Conservation (phyloP, 352 stramenopile species). For the Blastocystis sp. region DNA sequence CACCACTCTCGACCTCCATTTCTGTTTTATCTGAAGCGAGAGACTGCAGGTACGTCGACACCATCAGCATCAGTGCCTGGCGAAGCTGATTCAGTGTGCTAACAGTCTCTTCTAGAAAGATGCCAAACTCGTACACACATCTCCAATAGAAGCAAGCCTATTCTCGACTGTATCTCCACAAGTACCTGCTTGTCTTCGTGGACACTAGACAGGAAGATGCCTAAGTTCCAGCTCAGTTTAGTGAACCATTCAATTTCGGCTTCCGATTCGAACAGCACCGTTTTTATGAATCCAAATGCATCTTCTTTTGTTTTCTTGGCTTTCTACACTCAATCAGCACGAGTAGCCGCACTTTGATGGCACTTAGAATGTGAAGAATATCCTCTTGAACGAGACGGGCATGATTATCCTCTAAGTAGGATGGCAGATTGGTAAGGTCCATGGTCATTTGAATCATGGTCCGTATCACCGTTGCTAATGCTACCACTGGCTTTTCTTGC, state of each 20-base stretch:
- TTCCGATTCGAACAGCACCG: neutral
- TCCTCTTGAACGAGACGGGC: neutral
- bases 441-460: constrained; percentile 9
- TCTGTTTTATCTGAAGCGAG: neutral
- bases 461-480: neutral
- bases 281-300: neutral
- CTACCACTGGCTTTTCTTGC: neutral
- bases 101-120: neutral
- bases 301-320: neutral
- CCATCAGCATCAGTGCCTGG: constrained; percentile 14
- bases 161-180: neutral
- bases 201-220: neutral
- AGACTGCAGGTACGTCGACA: neutral
- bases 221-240: constrained; percentile 25
- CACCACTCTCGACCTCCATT: neutral
- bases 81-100: neutral
- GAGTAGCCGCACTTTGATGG: neutral
- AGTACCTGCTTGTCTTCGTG: neutral
- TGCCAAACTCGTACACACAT: neutral
- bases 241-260: constrained; percentile 12
- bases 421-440: constrained; percentile 2
- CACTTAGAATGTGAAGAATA: neutral
- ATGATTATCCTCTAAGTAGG: neutral
- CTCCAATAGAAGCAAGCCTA: constrained; percentile 39
- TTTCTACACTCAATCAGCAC: neutral